Evolutionary conservation across 2,329 filamentous ascomycete species (phyloP), one percentile per base, ranked within the genome.

Genomic region (Scopulariopsis brevicaulis): DNA sequence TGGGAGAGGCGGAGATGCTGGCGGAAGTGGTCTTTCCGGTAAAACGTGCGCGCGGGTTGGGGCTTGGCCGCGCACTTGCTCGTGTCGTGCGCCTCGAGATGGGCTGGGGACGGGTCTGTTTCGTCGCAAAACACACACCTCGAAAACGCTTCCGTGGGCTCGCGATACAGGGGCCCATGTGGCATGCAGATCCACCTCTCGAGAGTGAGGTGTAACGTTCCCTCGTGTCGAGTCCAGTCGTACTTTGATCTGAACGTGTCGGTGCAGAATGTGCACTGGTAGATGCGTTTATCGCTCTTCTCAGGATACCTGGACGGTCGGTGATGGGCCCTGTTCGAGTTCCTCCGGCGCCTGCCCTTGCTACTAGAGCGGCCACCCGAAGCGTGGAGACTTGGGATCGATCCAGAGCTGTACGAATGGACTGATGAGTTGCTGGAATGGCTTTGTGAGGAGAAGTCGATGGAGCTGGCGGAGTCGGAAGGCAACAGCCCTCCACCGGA

Each of bases 191-290:
- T 73, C 80, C 69, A 82, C 54, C 64, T 70, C 65, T 71, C 74
- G 0, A 76, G 76, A 6, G 71, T 78, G 54, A 70, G 70, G 64
- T 69, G 79, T 56, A 72, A 71, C 56, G 73, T 71, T 50, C 73
- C 74, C 58, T 82, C 79, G 60, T 82, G 79, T 22, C 79, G 69
- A 40, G 73, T 71, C 74, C 74, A 77, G 24, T 75, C 73, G 55
- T 76, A 70, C 15, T 75, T 76, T 0, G 70, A 70, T 54, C 71
- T 72, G 62, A 77, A 77, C 0, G 71, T 72, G 52, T 77, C 74
- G 0, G 73, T 74, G 57, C 74, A 77, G 53, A 77, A 77, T 0
- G 74, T 77, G 58, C 74, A 77, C 54, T 77, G 74, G n/a, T 69
- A 71, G 1, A 62, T 24, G 18, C n/a, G 24, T 53, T 34, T 20